Evolutionary conservation across 805 yeast species (phyloP), one percentile per base, ranked within the genome.

Genomic region (Suhomyces tanzawaensis): DNA sequence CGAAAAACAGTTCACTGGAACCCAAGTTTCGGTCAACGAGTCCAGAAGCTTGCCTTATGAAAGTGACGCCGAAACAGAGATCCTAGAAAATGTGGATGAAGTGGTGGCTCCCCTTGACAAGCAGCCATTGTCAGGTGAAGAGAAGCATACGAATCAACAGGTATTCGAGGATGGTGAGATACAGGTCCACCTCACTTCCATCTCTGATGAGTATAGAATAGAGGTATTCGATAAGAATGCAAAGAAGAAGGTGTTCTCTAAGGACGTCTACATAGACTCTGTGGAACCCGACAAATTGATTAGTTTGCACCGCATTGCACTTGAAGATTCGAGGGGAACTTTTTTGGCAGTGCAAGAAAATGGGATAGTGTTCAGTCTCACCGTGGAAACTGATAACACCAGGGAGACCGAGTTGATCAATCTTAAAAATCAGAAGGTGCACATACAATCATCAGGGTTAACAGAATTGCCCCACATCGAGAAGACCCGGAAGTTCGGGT

Each of bases 21-120:
- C 19, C 19, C 35, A 29, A 12, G 26, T 32, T 15, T 23, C 19
- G 7, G 31, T 32, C 9, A 29, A 24, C 12, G 41, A 31, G 27
- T 19, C n/a, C 30, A 34, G 19, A 5, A 15, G 22, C 3, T 25
- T 27, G 14, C 32, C 36, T 3, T 32, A 31, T 16, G 44, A 40
- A 32, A 60, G 64, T 40, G 65, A 60, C 43, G 42, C 57, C 1
- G 64, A 61, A 41, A 61, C 65, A 2, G 57, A 58, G 6, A 42
- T 54, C 1, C 44, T 51, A 13, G 38, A 35, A n/a, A 12, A 31
- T n/a, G 19, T 21, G 15, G 34, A 31, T 12, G 16, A 12, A 24
- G 22, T 25, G 19, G 18, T 19, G 19, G 30, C 19, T 15, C 37
- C 37, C 4, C 26, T 34, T 4, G 37, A 27, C 13, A 18, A 22